Base-by-base conservation (phyloP, 345 rosid species). In the Salix exigua region DNA sequence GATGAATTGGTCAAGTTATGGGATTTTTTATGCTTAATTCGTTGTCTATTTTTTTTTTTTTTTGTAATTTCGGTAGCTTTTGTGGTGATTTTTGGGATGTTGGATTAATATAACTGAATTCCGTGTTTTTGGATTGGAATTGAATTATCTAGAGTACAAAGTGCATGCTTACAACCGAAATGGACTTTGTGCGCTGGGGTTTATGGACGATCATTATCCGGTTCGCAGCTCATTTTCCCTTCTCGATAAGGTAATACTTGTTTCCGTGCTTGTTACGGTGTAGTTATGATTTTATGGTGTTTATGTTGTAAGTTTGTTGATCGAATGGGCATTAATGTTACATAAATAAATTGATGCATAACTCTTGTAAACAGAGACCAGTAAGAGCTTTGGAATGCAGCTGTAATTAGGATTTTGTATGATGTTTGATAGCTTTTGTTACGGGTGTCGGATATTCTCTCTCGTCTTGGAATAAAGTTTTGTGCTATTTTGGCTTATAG, bases 131-230 rank as follows among this genome's bases (percentile, higher is more conserved):
- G 8, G 31, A 48, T 6, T 35, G 31, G 53, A 50, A 70, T 10
- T 55, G 74, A n/a, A 48, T 30, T 26, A 17, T 87, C 73, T 75
- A 96, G 99, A 92, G 89, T 93, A 96, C 85, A 93, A 86, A 90
- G 98, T 96, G 75, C 98, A 93, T 79, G 80, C 98, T 42, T 96
- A 96, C 80, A 96, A 91, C 81, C 80, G 91, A 62, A 91, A 93
- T 84, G 99, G 99, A 50, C 96, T 96, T 42, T 91, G 96, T 73
- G 91, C 87, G 1, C 42, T 92, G 78, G 98, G 96, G 4, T 96
- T 96, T 82, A 96, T 96, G 99, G 98, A 96, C 78, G 97, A 89
- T 88, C 97, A 91, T 71, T 92, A 93, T 78, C 97, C 99, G 1
- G 94, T 96, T 61, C 91, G 97, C 33, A 96, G 99, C 76, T 88